A percentile compares a stretch with the other conserved stretches of the same genome.
Conservation (phyloP, 352 stramenopile species). For the Pythium pectinolyticum region DNA sequence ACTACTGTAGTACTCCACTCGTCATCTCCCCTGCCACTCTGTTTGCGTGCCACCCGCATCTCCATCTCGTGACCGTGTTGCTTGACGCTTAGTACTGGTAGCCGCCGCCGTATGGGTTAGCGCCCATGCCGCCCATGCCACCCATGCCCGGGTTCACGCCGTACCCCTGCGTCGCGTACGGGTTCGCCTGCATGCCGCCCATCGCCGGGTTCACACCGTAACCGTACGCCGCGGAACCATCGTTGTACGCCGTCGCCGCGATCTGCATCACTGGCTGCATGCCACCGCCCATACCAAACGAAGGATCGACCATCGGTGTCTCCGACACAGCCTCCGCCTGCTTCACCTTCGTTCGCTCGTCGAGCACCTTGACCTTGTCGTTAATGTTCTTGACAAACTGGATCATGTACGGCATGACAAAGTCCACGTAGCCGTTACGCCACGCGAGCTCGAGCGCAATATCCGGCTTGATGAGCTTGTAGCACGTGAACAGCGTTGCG, state of each 20-base stretch:
- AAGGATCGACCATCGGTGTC: conserved; percentile 53
- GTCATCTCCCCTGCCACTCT: conserved; percentile 9
- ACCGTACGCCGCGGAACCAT: conserved; percentile 50
- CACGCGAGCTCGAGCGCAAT: conserved; percentile 98
- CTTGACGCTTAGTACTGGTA: conserved; percentile 36
- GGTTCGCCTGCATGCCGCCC: conserved; percentile 53
- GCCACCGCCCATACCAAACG: conserved; percentile 73
- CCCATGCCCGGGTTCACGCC: conserved; percentile 34
- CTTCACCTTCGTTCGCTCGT: conserved; percentile 86
- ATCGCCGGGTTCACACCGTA: conserved; percentile 39
- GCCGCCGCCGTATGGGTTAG: conserved; percentile 35
- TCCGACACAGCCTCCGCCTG: conserved; percentile 67
- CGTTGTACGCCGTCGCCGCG: conserved; percentile 81
- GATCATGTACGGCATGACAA: conserved; percentile 99
- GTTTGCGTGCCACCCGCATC: no score
- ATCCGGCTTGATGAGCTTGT: conserved; percentile 98
- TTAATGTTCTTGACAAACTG: conserved; percentile 98
- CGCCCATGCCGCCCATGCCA: conserved; percentile 38
- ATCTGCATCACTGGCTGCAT: conserved; percentile 84
- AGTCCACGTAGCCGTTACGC: conserved; percentile 98
- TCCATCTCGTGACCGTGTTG: conserved; percentile 3
- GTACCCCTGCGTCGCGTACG: conserved; percentile 55
- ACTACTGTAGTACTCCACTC: conserved; percentile 12
- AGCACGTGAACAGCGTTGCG: conserved; percentile 98
- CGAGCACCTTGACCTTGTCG: conserved; percentile 93